Conservation (phyloP, 495 filamentous ascomycete genomes). For the Bacidia gigantensis region DNA sequence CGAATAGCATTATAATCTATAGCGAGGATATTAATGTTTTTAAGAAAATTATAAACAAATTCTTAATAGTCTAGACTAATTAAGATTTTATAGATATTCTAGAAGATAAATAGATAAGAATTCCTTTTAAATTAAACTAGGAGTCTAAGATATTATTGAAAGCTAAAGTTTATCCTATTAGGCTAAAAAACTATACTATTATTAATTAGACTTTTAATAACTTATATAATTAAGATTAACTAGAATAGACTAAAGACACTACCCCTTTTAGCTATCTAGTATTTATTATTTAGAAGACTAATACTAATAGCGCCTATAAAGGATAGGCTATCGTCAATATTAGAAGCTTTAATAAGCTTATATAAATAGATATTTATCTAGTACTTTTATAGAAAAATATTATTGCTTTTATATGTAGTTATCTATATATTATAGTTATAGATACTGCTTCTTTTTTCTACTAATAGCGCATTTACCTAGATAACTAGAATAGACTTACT, state of each 20-base stretch:
- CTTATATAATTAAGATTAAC: background rate
- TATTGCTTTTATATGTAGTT: background rate
- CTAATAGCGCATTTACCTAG: background rate
- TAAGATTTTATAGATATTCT: background rate
- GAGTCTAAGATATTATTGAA: too few relatives aligned
- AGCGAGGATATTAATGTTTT: too few relatives aligned
- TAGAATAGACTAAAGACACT: too few relatives aligned
- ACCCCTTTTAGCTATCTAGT: background rate
- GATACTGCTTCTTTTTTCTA: conserved; percentile 1
- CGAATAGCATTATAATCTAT: too few relatives aligned
- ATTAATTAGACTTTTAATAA: background rate
- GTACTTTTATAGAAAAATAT: background rate
- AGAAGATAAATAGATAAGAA: background rate
- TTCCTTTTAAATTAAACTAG: background rate
- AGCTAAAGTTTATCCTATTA: too few relatives aligned
- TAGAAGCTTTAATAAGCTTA: background rate
- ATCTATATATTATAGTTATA: background rate
- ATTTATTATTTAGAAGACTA: background rate
- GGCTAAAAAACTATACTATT: background rate
- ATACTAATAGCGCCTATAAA: background rate
- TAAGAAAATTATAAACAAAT: too few relatives aligned
- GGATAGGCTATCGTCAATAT: background rate
- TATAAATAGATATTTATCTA: background rate
- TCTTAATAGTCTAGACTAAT: too few relatives aligned
- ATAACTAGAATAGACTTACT: background rate